These are phyloP conservation scores for Sordariomycetes sp. DNA, from an alignment of 2,329 filamentous ascomycete species.

Conservation along the genomic window DNA sequence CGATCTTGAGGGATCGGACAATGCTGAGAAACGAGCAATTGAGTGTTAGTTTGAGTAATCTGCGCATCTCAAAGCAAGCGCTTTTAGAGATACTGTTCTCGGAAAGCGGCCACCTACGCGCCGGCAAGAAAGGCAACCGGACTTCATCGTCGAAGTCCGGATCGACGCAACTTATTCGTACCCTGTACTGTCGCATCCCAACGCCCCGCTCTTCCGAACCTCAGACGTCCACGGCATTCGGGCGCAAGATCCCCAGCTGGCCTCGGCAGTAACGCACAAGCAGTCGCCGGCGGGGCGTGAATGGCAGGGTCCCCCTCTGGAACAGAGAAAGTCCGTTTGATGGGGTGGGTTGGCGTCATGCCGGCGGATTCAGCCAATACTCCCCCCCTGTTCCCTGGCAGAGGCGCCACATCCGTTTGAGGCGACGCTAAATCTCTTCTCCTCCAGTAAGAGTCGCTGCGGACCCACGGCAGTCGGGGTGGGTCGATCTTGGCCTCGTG, in stretches of 20 bases:
- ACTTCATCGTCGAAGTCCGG: not conserved
- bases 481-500: not conserved
- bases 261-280: not conserved
- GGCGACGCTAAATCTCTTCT: slow-evolving; percentile 3
- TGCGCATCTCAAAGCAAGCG: not conserved
- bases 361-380: not conserved
- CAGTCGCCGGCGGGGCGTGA: not conserved
- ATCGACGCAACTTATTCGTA: not conserved
- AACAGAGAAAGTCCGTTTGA: not conserved
- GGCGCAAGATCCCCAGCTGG: not conserved
- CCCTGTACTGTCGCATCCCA: not conserved
- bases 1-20: not conserved
- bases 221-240: not conserved
- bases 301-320: not conserved
- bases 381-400: not conserved
- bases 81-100: not conserved
- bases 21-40: not conserved
- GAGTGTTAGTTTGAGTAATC: not conserved
- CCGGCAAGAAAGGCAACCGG: slow-evolving; percentile 2
- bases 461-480: slow-evolving; percentile 1
- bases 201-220: not conserved
- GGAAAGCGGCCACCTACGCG: slow-evolving; percentile 1
- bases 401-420: not conserved
- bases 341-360: not conserved
- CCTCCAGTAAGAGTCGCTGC: not conserved